A percentile compares a stretch with the other conserved stretches of the same genome.
These are phyloP conservation scores for Trypanosomatidae sp. DNA, from an alignment of 208 protist genomes.

Conservation along the genomic window DNA sequence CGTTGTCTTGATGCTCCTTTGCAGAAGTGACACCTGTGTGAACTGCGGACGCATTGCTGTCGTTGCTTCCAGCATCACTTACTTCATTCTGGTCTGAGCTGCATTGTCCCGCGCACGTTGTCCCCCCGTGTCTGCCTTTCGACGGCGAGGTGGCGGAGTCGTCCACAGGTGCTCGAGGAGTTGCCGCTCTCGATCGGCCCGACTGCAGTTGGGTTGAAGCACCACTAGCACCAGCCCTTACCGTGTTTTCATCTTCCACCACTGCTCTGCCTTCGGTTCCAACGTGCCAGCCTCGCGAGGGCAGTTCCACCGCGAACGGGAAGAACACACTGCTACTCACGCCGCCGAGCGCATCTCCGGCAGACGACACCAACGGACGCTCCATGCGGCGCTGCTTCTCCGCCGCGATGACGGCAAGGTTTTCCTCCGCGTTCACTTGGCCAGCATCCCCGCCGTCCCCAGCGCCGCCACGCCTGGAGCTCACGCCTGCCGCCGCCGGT, in stretches of 20 bases:
- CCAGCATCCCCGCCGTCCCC: background rate
- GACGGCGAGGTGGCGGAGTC: background rate
- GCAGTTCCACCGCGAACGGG: slow-evolving; percentile 74
- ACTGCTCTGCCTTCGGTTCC: slow-evolving; percentile 1
- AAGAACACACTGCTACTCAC: slow-evolving; percentile 36
- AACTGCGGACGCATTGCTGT: background rate
- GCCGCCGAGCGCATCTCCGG: slow-evolving; percentile 22
- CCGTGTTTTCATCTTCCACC: slow-evolving; percentile 7
- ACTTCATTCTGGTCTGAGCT: background rate
- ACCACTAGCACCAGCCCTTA: background rate
- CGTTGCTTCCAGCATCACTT: background rate
- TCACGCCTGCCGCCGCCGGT: background rate
- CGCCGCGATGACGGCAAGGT: slow-evolving; percentile 6
- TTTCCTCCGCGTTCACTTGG: slow-evolving; percentile 1
- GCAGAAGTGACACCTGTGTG: background rate
- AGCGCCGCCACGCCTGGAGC: background rate
- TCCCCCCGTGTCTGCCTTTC: background rate
- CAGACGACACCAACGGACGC: slow-evolving; percentile 17
- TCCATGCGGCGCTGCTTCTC: slow-evolving; percentile 23
- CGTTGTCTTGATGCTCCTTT: background rate
- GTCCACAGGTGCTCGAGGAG: background rate
- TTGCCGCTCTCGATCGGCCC: background rate
- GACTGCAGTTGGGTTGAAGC: background rate
- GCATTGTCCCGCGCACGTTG: background rate
- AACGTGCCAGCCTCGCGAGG: slow-evolving; percentile 67